phyloP scores from a whole-genome alignment of 257 asterid species.

The Solanum bukasovii region DNA sequence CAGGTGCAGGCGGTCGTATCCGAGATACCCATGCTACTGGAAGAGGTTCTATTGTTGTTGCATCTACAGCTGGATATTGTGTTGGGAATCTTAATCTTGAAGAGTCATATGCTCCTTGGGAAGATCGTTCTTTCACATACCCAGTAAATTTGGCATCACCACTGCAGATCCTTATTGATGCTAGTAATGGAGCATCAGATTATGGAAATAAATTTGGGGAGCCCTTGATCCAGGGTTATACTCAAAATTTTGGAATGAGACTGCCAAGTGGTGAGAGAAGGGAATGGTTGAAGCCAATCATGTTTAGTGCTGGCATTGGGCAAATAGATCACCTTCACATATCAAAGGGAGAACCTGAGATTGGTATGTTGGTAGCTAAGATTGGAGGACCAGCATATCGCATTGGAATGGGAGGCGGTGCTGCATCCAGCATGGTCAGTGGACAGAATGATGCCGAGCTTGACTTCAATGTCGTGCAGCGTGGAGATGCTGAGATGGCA shows the following conservation, averaged over 20 bases:
- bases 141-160: conserved; percentile 84
- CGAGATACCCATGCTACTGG: conserved; percentile 98
- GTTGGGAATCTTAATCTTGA: conserved; percentile 86
- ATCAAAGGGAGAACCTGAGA: conserved; percentile 75
- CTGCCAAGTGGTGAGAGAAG: conserved; percentile 82
- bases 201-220: conserved; percentile 94
- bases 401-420: conserved; percentile 98
- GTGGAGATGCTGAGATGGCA: conserved; percentile 96
- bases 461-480: conserved; percentile 81
- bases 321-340: conserved; percentile 80
- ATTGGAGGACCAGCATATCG: conserved; percentile 97
- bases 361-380: conserved; percentile 94
- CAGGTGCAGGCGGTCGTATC: conserved; percentile 95
- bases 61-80: conserved; percentile 90
- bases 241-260: conserved; percentile 87
- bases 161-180: conserved; percentile 69
- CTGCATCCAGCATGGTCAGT: conserved; percentile 99
- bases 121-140: conserved; percentile 66
- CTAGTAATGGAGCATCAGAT: conserved; percentile 97
- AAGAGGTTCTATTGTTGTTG: conserved; percentile 81
- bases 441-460: conserved; percentile 93
- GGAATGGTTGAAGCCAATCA: conserved; percentile 91
- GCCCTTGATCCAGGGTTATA: conserved; percentile 92
- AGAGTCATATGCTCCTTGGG: conserved; percentile 92
- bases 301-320: conserved; percentile 95